These are phyloP conservation scores for Puccinia coronata DNA, from an alignment of 1,284 basidiomycete genomes.

Conservation along the genomic window DNA sequence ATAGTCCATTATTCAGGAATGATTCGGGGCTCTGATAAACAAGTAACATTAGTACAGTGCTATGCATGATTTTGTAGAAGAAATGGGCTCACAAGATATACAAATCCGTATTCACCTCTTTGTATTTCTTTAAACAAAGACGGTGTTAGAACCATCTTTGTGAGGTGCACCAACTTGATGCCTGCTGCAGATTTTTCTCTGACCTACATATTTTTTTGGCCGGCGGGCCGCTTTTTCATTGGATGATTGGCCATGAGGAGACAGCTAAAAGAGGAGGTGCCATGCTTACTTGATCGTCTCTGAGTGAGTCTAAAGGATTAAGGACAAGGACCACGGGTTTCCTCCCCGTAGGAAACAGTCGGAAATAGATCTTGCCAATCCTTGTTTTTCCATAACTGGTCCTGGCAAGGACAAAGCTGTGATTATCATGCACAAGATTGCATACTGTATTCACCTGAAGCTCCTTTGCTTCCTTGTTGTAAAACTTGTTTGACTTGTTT, in stretches of 20 bases:
- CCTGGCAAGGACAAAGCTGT: neutral
- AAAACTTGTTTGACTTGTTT: too few relatives aligned
- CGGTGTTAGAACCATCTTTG: neutral
- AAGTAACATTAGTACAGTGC: neutral
- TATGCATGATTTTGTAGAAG: neutral
- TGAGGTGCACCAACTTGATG: neutral
- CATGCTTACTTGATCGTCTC: neutral
- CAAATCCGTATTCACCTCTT: neutral
- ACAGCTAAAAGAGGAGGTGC: too few relatives aligned
- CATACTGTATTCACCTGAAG: neutral
- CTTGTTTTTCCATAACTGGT: constrained; percentile 3
- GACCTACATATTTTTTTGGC: too few relatives aligned
- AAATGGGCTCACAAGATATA: neutral
- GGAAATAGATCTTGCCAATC: neutral
- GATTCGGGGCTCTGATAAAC: neutral
- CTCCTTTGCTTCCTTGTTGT: neutral
- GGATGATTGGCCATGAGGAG: too few relatives aligned
- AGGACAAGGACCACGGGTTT: neutral
- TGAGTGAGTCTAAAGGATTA: neutral
- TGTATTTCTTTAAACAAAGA: neutral
- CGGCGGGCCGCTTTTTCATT: too few relatives aligned
- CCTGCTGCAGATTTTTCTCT: neutral
- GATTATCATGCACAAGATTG: neutral
- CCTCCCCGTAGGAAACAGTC: too few relatives aligned
- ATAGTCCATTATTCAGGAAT: neutral